Evolutionary conservation across 768 basidiomycete species (phyloP), one percentile per base, ranked within the genome.

Genomic region (Infundibulicybe gibba): DNA sequence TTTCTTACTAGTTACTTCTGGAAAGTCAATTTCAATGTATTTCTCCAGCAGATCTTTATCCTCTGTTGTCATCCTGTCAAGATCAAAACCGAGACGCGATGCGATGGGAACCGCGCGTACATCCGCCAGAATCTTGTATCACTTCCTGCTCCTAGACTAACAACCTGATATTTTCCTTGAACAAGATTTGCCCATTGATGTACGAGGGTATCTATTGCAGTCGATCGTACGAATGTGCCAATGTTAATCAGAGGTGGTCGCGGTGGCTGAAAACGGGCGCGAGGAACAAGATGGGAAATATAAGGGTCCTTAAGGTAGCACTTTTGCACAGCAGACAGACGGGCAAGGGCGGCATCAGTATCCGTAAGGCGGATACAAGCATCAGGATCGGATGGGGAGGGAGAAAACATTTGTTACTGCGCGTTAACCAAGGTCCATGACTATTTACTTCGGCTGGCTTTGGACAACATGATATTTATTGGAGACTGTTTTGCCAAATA

Each of bases 111-210:
- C 77, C 87, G 68, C 68, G 91, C 92, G 70, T 75, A 77, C 56
- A 95, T 70, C 47, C 94, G 75, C 94, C 95, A 99, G 62, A 90
- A 98, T 44, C 97, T 72, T 2, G 93, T 93, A 67, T 99, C 97
- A 56, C 91, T 97, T 17, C 97, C 97, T 2, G 94, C 88, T 0
- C 97, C 97, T 25, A 97, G 64, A 64, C 90, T 95, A n/a, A 98
- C 79, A 45, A 98, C 85, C 72, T 98, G 97, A 53, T 81, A 84
- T 48, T 61, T 61, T 49, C 64, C 73, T n/a, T 66, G 73, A 8
- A 69, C 69, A 16, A 74, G 55, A 14, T 69, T 62, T 16, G 92
- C 54, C 77, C 88, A 94, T 40, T 72, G 64, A 21, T 80, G 66
- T 0, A 94, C 81, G 11, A 95, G 78, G 33, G 67, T 64, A 56